Evolutionary conservation across 1,284 basidiomycete species (phyloP).

Genomic region (Rhodotorula sp.): DNA sequence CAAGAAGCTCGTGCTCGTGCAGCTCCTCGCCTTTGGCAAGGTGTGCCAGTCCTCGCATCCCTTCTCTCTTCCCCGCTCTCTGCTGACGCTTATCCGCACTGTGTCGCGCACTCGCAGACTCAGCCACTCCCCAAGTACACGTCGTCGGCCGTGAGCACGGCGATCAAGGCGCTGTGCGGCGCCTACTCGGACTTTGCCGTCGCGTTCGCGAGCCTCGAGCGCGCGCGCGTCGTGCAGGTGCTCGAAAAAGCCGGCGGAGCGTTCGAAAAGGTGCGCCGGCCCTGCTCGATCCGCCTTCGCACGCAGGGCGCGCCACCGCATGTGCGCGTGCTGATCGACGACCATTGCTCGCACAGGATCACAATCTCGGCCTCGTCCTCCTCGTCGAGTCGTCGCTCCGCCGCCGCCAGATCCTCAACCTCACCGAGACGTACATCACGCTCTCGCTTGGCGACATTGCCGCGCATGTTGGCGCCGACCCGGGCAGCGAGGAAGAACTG

Average conservation of each 20-base stretch:
- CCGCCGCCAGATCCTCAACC: conserved; percentile 70
- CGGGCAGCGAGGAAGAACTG: conserved; percentile 50
- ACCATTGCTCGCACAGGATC: conserved; percentile 58
- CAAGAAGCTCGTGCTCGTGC: conserved; percentile 75
- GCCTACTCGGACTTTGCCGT: conserved; percentile 65
- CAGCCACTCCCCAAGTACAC: conserved; percentile 68
- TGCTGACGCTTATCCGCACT: neutral
- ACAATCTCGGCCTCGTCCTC: conserved; percentile 66
- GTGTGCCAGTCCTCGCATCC: conserved; percentile 50
- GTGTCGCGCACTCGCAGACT: conserved; percentile 51
- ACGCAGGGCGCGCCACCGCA: neutral
- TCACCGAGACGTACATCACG: conserved; percentile 75
- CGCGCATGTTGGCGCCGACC: conserved; percentile 60
- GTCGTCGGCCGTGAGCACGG: conserved; percentile 58
- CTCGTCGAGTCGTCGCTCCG: conserved; percentile 67
- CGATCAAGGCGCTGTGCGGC: conserved; percentile 57
- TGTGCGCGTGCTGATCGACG: neutral
- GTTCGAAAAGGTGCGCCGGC: conserved; percentile 59
- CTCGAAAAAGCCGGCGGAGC: conserved; percentile 59
- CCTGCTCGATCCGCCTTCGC: neutral
- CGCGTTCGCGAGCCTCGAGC: conserved; percentile 62
- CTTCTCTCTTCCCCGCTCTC: neutral
- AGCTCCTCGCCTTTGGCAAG: conserved; percentile 71
- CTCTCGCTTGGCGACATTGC: conserved; percentile 70
- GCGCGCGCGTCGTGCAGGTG: conserved; percentile 53